Base-by-base conservation (phyloP, 306 rosid species). In the Amphicarpaea edgeworthii region DNA sequence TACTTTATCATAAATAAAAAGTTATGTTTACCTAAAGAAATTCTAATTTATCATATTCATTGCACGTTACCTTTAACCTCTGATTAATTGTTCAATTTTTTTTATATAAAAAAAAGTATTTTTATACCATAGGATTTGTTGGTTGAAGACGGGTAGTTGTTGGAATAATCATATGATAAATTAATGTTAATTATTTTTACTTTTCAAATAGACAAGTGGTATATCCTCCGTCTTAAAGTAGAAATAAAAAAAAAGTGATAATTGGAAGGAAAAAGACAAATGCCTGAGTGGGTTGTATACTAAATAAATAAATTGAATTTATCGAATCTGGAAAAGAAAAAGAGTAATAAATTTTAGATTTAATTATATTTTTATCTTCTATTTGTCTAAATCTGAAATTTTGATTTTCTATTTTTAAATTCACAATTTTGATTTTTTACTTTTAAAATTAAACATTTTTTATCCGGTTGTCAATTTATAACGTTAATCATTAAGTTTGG, bases 151-250 rank as follows among this genome's bases (percentile, higher is more conserved):
- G 3, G 3, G 32, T 28, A 28, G 26, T 60, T 28, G 47, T 60
- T 62, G 79, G 12, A 38, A 63, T 63, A 63, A 63, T 61, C 30
- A 63, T 49, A 63, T 49, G 53, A 61, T 74, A 60, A 61, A 45
- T 7, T 19, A 12, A 32, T 74, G 49, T 16, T 74, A 14, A 19
- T 19, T 26, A 58, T 59, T 59, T 73, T 73, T 9, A 15, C 26
- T 42, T 28, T 43, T 47, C 12, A 28, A 51, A 49, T 30, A 49
- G 75, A 32, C 62, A 60, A 19, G 24, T 74, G 62, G 37, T 21
- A 73, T 32, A 45, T 61, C n/a, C 70, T 58, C 20, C 9, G 21
- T 6, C 32, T 45, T 30, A 28, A 61, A 60, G 42, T 30, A 30
- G 8, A 70, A 59, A n/a, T 8, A 73, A 41, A 50, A 73, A 41